Evolutionary conservation across 306 rosid species (phyloP), one percentile per base, ranked within the genome.

Genomic region (Citrullus mucosospermus): DNA sequence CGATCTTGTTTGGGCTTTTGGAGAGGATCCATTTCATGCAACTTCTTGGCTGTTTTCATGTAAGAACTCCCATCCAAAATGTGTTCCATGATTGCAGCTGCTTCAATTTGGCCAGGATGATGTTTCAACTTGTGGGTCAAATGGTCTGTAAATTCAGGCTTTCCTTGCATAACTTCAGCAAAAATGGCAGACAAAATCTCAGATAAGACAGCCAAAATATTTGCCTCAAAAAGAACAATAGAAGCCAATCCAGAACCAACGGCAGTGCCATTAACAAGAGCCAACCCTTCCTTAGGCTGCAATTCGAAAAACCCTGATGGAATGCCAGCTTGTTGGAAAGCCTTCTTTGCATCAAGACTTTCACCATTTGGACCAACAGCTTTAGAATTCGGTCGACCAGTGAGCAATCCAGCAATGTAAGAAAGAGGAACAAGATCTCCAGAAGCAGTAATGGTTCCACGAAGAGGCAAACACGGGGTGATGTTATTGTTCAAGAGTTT

Each of bases 71-170:
- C 98, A 48, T 91, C 97, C 79, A 93, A 88, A 84, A 93, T 85
- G 62, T 93, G 96, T 60, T 93, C 98, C 98, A 93, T 93, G 0
- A 93, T 93, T 15, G 98, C 97, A 6, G 98, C 98, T 9, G 98
- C 97, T 34, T 93, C 98, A 53, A 93, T 93, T 34, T 93, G 98
- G 0, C 98, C 98, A 39, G 98, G 98, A 57, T 93, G 98, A 73
- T 93, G 98, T 81, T 93, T 93, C 67, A 91, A 56, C 28, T 91
- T 93, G 44, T 93, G 98, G 10, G 70, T 63, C 12, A 63, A 63
- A 63, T 63, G 46, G 38, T 63, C 70, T 6, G 70, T 63, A 2
- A 63, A 63, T 34, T 63, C 70, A 34, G 70, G 70, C 3, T 63
- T 63, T 5, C 70, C 70, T 63, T 63, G 93, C 98, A 93, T 93